phyloP scores from a whole-genome alignment of 2,329 filamentous ascomycete genomes.

The Fusarium agapanthi region DNA sequence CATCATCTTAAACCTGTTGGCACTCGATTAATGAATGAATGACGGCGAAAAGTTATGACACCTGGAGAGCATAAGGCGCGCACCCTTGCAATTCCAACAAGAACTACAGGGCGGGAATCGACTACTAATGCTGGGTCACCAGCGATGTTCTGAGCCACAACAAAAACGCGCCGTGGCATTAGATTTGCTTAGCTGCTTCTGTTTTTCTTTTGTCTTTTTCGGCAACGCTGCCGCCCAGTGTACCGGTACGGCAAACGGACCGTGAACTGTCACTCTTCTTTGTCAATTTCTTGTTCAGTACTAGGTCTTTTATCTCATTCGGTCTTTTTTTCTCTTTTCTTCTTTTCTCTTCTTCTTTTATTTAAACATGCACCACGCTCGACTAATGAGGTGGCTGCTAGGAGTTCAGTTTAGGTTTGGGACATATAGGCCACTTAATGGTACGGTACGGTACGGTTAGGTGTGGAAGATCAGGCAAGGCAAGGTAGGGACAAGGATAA shows the following conservation, averaged over 20 bases:
- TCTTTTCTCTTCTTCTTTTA: neutral
- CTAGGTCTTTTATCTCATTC: conserved; percentile 11
- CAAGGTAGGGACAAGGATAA: neutral
- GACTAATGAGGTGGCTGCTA: neutral
- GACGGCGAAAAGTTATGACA: conserved; percentile 41
- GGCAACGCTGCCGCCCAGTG: conserved; percentile 13
- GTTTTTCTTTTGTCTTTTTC: conserved; percentile 15
- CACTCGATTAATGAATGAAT: conserved; percentile 39
- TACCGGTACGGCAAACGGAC: conserved; percentile 28
- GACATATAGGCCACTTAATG: conserved; percentile 37
- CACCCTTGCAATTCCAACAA: conserved; percentile 21
- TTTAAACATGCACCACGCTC: conserved; percentile 16
- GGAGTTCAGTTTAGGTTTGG: conserved; percentile 33
- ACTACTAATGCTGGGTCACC: conserved; percentile 12
- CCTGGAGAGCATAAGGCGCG: conserved; percentile 18
- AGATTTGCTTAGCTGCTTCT: conserved; percentile 22
- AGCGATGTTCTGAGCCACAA: conserved; percentile 10
- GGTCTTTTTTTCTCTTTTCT: neutral
- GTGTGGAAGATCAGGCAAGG: neutral
- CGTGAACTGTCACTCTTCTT: conserved; percentile 9
- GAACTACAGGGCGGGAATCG: conserved; percentile 4
- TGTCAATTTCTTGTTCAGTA: conserved; percentile 14
- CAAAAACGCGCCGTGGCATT: conserved; percentile 31
- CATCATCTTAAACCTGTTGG: conserved; percentile 26
- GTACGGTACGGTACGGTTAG: neutral